Evolutionary conservation across 176 grass and related monocot genomes (phyloP), one percentile per base, ranked within the genome.

Genomic region (Zoysia japonica): DNA sequence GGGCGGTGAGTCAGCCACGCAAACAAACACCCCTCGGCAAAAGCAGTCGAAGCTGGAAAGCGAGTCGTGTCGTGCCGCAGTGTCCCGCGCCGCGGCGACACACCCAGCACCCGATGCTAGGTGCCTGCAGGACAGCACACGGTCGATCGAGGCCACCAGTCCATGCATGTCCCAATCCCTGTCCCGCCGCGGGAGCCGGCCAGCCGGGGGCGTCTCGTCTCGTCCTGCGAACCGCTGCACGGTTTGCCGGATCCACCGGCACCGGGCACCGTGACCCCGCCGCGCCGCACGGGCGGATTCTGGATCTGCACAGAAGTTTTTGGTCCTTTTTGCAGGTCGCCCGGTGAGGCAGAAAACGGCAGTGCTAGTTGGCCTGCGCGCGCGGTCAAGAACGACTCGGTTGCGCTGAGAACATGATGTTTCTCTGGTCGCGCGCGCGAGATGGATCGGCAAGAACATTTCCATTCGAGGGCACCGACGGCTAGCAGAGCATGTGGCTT

Each of bases 21-120:
- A 48, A 28, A 28, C 28, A 5, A 28, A 28, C 28, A 28, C 28
- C 28, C 28, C 28, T 3, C 47, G n/a, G 12, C 39, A 6, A 63
- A 47, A 40, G 2, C 14, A 5, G 14, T 46, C 67, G 54, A 36
- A 54, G 68, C 47, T 61, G 35, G 9, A 72, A 28, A 28, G 28
- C 28, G 28, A 28, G 28, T 28, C 28, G 28, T 28, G 28, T 28
- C 28, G 28, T 28, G 28, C 28, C 28, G 28, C 28, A 28, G 28
- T 72, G 85, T 72, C 61, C 51, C 68, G 50, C 11, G 61, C 61
- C 68, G 64, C 47, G 81, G 76, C 49, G 76, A 84, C 86, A 84
- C 75, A 3, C 28, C 47, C 61, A 28, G 28, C 28, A 28, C 28
- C 28, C 28, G 28, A 28, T 28, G 28, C 28, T 28, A 19, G 80